These are phyloP conservation scores for Cyathus striatus DNA, from an alignment of 768 basidiomycete species.

Conservation along the genomic window DNA sequence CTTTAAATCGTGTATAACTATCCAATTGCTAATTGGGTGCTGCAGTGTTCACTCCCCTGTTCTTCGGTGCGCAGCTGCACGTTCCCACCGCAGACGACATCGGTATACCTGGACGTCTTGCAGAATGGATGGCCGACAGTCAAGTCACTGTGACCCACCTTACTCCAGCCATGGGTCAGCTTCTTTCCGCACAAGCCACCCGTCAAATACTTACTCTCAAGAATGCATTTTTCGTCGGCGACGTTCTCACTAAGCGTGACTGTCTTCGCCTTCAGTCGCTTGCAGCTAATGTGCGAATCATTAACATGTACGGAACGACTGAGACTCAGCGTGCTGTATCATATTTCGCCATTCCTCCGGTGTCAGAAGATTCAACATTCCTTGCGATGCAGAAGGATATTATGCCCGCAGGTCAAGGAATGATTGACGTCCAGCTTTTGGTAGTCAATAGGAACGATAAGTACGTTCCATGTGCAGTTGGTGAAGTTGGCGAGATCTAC, in stretches of 20 bases:
- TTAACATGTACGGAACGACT: conserved; percentile 99
- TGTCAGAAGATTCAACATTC: conserved; percentile 83
- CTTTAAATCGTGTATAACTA: background rate
- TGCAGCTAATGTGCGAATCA: conserved; percentile 86
- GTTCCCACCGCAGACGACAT: conserved; percentile 97
- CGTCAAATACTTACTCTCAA: conserved; percentile 83
- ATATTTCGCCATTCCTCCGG: conserved; percentile 88
- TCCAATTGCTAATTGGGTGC: conserved; percentile 5
- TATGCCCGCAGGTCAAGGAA: conserved; percentile 95
- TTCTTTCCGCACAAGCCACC: conserved; percentile 75
- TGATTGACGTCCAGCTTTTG: conserved; percentile 95
- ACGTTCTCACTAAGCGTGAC: conserved; percentile 96
- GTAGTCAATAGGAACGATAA: conserved; percentile 91
- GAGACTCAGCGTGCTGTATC: conserved; percentile 99
- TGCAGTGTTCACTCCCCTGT: conserved; percentile 95
- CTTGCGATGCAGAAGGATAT: conserved; percentile 93
- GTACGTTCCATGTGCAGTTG: conserved; percentile 83
- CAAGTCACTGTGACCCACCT: conserved; percentile 94
- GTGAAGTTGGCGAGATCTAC: conserved; percentile 98
- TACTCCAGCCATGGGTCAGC: conserved; percentile 98
- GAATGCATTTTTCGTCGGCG: conserved; percentile 99
- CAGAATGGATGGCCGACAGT: conserved; percentile 96
- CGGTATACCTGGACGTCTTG: conserved; percentile 91
- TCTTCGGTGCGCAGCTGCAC: conserved; percentile 92
- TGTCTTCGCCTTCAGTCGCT: conserved; percentile 91